These are phyloP conservation scores for Poa pratensis DNA, from an alignment of 176 grass and related monocot species.

Conservation along the genomic window DNA sequence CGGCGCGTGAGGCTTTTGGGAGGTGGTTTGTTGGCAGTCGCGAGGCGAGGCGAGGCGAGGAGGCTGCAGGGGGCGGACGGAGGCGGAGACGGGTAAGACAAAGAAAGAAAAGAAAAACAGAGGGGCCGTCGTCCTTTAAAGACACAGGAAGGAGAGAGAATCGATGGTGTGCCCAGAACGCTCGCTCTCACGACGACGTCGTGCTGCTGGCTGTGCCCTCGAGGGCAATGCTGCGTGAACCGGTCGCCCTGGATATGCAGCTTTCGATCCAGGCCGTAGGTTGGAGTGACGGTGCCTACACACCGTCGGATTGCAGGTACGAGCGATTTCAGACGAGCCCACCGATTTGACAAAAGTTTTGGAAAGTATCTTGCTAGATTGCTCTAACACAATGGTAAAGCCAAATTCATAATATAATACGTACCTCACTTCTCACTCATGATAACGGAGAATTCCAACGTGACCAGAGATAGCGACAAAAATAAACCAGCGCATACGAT, in stretches of 20 bases:
- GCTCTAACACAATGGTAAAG: not conserved
- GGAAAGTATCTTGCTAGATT: not conserved
- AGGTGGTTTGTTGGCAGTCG: constrained; percentile 45
- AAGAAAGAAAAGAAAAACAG: not conserved
- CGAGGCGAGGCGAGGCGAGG: constrained; percentile 9
- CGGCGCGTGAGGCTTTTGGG: constrained; percentile 32
- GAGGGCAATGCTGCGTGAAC: not conserved
- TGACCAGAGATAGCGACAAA: too few species aligned
- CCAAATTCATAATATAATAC: not conserved
- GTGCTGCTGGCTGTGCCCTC: not conserved
- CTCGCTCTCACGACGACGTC: constrained; percentile 11
- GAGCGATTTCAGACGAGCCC: too few species aligned
- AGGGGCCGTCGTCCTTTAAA: constrained; percentile 36
- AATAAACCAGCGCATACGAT: not conserved
- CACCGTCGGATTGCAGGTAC: not conserved
- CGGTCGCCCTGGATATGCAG: not conserved
- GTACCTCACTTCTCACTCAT: not conserved
- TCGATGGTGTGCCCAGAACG: not conserved
- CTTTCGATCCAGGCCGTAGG: not conserved
- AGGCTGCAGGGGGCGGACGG: not conserved
- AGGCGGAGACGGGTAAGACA: constrained; percentile 38
- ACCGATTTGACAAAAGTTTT: too few species aligned
- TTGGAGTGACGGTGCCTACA: not conserved
- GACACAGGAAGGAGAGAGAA: not conserved
- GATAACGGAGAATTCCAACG: too few species aligned